phyloP scores from a whole-genome alignment of 768 basidiomycete genomes.

The Mycena filopes region DNA sequence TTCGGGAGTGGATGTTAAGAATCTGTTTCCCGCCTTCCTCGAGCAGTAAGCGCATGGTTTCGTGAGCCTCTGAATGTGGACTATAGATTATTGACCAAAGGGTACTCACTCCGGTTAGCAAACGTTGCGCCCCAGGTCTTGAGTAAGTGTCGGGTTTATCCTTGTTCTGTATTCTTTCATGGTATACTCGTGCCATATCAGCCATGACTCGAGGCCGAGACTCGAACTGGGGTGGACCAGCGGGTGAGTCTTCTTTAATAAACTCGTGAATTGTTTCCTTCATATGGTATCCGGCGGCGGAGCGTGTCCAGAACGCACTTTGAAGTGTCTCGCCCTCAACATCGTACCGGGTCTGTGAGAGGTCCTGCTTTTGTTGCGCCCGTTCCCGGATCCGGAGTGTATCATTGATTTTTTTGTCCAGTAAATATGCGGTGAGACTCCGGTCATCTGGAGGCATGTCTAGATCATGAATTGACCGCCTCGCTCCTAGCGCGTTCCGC shows the following conservation, averaged over 20 bases:
- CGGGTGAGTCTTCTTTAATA: neutral
- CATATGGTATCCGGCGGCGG: neutral
- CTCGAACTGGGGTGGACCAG: neutral
- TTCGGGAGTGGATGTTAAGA: no score
- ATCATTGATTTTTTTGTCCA: neutral
- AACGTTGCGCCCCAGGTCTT: no score
- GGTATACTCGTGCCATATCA: neutral
- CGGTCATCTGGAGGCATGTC: neutral
- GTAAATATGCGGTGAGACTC: neutral
- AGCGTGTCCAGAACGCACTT: neutral
- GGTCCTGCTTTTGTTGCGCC: neutral
- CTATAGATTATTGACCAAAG: no score
- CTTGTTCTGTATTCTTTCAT: neutral
- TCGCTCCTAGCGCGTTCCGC: no score
- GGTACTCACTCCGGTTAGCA: no score
- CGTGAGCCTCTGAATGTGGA: no score
- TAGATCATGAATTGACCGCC: neutral
- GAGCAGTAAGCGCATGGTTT: no score
- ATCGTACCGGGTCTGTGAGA: neutral
- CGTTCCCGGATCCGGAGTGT: neutral
- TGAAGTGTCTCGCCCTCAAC: neutral
- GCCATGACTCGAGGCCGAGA: neutral
- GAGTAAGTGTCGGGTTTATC: neutral
- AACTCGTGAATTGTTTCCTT: neutral
- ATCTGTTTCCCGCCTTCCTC: no score